These are phyloP conservation scores for Aspergillus fructus DNA, from an alignment of 2,329 filamentous ascomycete genomes.

Conservation along the genomic window DNA sequence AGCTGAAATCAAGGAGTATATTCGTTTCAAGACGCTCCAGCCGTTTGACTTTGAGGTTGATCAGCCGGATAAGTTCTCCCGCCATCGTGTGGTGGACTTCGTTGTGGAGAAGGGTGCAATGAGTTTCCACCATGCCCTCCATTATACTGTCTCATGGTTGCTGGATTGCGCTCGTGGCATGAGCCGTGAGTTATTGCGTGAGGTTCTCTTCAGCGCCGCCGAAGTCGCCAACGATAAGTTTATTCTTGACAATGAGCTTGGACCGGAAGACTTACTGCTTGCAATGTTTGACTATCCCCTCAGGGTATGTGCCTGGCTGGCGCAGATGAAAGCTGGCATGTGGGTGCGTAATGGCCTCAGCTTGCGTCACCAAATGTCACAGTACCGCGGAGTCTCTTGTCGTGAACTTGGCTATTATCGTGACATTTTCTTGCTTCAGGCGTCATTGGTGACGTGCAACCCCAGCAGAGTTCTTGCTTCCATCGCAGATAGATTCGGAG, in stretches of 20 bases:
- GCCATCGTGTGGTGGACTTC: conserved; percentile 76
- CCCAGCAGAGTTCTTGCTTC: conserved; percentile 81
- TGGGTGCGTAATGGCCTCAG: conserved; percentile 99
- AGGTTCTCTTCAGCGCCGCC: conserved; percentile 69
- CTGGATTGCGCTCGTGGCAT: conserved; percentile 84
- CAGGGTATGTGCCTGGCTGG: conserved; percentile 90
- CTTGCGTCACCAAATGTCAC: conserved; percentile 88
- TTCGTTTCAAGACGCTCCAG: conserved; percentile 74
- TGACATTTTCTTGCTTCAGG: conserved; percentile 91
- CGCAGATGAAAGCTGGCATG: conserved; percentile 97
- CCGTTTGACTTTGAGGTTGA: conserved; percentile 76
- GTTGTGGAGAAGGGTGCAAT: conserved; percentile 85
- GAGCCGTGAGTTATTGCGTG: conserved; percentile 63
- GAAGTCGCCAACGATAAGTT: conserved; percentile 51
- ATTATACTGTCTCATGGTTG: conserved; percentile 95
- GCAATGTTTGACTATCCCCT: conserved; percentile 90
- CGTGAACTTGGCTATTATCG: conserved; percentile 91
- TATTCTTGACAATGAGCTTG: conserved; percentile 58
- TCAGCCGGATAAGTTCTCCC: conserved; percentile 42
- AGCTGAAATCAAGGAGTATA: conserved; percentile 82
- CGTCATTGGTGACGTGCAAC: conserved; percentile 81
- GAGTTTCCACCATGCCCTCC: conserved; percentile 95
- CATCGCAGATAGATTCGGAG: conserved; percentile 86
- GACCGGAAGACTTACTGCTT: conserved; percentile 76
- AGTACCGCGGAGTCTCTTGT: conserved; percentile 85